Base-by-base conservation (phyloP, 2,329 filamentous ascomycete genomes). In the Bipolaris sorokiniana region DNA sequence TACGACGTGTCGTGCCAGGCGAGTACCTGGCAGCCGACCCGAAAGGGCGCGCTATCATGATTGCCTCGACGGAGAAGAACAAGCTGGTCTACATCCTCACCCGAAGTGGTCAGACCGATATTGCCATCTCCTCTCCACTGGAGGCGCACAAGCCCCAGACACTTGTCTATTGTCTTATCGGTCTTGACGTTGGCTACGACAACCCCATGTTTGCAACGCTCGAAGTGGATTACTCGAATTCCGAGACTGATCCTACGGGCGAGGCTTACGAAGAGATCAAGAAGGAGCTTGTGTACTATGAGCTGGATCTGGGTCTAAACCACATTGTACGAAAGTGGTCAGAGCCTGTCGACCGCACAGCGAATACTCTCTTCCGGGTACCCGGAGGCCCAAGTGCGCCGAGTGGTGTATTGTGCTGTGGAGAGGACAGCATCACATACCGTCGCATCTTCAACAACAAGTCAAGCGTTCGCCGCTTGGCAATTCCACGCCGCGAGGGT, bases 11-110 rank as follows among this genome's bases (percentile, higher is more conserved):
- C 36, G 87, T 99, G 42, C 95, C 96, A 2, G 95, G 96, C 59
- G 92, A 99, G 77, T 99, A 97, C 72, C 85, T 99, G 26, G 95
- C 94, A 6, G 91, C 92, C 50, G 95, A 99, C 72, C 95, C 95
- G 26, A 97, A 97, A 78, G 95, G 95, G 54, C 88, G 95, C 80
- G 96, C 96, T 53, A 97, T 94, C 73, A 84, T 99, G 74, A 91
- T 98, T 60, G 92, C 95, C 9, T 94, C 93, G 5, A 85, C 94
- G 53, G 96, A 99, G 80, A 99, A 99, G 85, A 99, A 98, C 81
- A 99, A 99, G 81, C 89, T 99, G 54, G 95, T 99, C 66, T 99
- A 99, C 79, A 94, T 99, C 70, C 84, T 99, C 66, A 98, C 98
- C 78, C 89, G 96, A 64, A 96, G 97, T 79, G 86, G 92, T 3